Conservation (phyloP, 2,329 filamentous ascomycete genomes). For the Bisporella sp. region DNA sequence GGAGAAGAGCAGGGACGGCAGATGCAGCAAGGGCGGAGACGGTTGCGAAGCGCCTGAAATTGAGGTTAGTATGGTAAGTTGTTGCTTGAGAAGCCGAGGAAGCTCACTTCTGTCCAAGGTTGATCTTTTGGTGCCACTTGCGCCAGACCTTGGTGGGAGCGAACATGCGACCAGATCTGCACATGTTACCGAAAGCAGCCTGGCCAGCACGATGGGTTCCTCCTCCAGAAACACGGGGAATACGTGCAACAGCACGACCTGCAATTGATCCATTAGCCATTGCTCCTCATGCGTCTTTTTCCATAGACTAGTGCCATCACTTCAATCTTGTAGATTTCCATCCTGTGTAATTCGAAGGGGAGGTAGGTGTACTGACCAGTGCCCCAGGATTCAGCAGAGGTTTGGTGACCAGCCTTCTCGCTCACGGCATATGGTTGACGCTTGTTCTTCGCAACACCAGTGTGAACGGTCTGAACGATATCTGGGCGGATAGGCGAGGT, state of each 20-base stretch:
- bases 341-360: not conserved
- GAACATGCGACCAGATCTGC: slow-evolving; percentile 99
- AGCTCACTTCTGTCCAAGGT: slow-evolving; percentile 86
- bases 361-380: slow-evolving; percentile 65
- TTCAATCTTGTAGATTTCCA: not conserved
- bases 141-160: slow-evolving; percentile 99
- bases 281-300: slow-evolving; percentile 1
- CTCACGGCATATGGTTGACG: slow-evolving; percentile 98
- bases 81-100: not conserved
- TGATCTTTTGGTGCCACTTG: slow-evolving; percentile 99
- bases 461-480: slow-evolving; percentile 95
- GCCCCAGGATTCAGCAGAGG: slow-evolving; percentile 99
- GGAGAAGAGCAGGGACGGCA: slow-evolving; percentile 86
- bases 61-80: slow-evolving; percentile 17
- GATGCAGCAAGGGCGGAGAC: slow-evolving; percentile 96
- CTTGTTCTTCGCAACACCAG: slow-evolving; percentile 99
- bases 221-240: slow-evolving; percentile 99
- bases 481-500: slow-evolving; percentile 94
- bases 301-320: not conserved
- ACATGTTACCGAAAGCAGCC: slow-evolving; percentile 99
- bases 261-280: slow-evolving; percentile 19
- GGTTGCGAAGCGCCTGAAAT: slow-evolving; percentile 81
- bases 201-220: slow-evolving; percentile 99
- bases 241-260: slow-evolving; percentile 99
- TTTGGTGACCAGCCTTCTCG: slow-evolving; percentile 99